phyloP scores from a whole-genome alignment of 2,329 filamentous ascomycete species.

The Pestalotiopsis fici region DNA sequence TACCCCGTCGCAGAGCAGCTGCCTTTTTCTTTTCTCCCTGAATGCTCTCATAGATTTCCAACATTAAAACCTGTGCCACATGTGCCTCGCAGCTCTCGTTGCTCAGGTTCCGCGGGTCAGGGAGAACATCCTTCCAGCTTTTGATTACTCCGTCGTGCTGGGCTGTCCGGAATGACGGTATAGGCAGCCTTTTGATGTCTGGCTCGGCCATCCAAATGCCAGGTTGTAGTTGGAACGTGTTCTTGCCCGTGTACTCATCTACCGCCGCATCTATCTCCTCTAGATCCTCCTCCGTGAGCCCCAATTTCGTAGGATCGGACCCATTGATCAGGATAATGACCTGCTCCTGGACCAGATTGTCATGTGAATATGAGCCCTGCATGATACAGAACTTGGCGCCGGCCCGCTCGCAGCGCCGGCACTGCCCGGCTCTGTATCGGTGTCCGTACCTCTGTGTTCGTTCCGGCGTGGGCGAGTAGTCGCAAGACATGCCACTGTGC shows the following conservation, averaged over 20 bases:
- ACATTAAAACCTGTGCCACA: neutral
- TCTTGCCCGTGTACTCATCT: neutral
- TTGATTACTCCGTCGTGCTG: neutral
- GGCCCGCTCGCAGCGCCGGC: neutral
- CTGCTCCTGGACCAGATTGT: neutral
- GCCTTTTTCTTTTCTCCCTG: neutral
- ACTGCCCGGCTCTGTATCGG: neutral
- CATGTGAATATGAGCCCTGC: neutral
- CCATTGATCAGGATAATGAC: neutral
- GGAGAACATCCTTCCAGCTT: neutral
- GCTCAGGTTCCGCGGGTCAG: neutral
- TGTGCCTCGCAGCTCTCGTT: neutral
- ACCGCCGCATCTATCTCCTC: neutral
- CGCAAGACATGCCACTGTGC: neutral
- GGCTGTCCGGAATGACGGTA: neutral
- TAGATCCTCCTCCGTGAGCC: neutral
- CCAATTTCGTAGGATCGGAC: neutral
- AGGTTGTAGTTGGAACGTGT: neutral
- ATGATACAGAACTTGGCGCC: neutral
- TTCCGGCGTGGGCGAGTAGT: neutral
- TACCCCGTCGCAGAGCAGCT: neutral
- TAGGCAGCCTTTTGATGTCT: neutral
- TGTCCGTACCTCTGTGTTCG: neutral
- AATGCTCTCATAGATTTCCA: neutral
- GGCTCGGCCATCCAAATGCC: neutral